These are phyloP conservation scores for Gnomoniopsis smithogilvyi DNA, from an alignment of 2,329 filamentous ascomycete genomes.

Conservation along the genomic window DNA sequence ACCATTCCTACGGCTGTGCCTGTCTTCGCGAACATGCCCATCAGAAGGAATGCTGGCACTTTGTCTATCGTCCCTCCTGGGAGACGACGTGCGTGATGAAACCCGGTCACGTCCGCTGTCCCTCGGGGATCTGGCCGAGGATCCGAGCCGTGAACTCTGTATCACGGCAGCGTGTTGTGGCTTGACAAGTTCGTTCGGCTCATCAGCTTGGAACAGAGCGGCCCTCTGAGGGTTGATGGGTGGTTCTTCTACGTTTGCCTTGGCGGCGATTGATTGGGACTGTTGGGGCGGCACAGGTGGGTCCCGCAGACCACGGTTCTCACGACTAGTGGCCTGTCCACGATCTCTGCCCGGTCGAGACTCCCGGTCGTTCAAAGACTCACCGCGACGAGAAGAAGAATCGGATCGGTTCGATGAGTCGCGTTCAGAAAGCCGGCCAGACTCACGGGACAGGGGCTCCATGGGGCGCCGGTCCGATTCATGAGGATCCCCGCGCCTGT, in stretches of 20 bases:
- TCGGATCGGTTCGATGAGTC: constrained; percentile 32
- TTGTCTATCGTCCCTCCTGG: constrained; percentile 40
- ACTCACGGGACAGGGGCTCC: constrained; percentile 34
- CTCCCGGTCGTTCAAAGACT: constrained; percentile 29
- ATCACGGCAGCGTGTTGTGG: constrained; percentile 46
- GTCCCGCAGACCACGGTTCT: constrained; percentile 24
- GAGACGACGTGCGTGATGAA: constrained; percentile 44
- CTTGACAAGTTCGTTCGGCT: constrained; percentile 41
- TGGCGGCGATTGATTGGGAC: constrained; percentile 23
- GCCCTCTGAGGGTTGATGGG: constrained; percentile 55
- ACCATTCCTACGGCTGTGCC: constrained; percentile 33
- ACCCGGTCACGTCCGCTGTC: constrained; percentile 43
- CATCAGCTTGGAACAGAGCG: constrained; percentile 41
- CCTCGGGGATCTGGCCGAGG: constrained; percentile 35
- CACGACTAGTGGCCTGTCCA: constrained; percentile 23
- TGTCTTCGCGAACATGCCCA: constrained; percentile 44
- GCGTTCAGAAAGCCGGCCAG: constrained; percentile 35
- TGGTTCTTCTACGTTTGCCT: constrained; percentile 38
- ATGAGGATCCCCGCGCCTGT: constrained; percentile 29
- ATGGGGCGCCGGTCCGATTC: constrained; percentile 44
- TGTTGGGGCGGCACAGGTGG: constrained; percentile 5
- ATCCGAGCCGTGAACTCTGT: constrained; percentile 33
- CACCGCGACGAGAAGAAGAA: constrained; percentile 32
- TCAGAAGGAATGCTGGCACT: constrained; percentile 30
- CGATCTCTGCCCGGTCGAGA: constrained; percentile 36